Percentiles rank a stretch among this genome's conserved stretches.
These are phyloP conservation scores for Amphicarpaea edgeworthii DNA, from an alignment of 306 rosid genomes.

Conservation along the genomic window DNA sequence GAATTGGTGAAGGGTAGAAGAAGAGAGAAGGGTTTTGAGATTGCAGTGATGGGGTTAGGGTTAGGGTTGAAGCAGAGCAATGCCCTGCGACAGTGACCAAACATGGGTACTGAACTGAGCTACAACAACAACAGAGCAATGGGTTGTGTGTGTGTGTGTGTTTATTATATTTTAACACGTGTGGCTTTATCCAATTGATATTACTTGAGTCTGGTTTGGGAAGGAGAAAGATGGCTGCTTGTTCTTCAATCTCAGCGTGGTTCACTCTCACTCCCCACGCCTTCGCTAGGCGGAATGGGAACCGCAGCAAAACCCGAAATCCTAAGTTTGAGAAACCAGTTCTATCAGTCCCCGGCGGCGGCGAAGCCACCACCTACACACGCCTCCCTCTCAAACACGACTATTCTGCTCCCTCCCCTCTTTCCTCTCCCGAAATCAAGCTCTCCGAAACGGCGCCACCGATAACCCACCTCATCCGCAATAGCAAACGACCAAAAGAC, in stretches of 20 bases:
- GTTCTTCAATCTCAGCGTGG: constrained; percentile 52
- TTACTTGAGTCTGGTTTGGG: background rate
- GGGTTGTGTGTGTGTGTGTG: too few relatives aligned
- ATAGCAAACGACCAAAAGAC: constrained; percentile 10
- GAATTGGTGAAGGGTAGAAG: too few relatives aligned
- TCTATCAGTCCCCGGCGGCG: constrained; percentile 64
- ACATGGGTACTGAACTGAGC: too few relatives aligned
- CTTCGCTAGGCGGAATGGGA: constrained; percentile 54
- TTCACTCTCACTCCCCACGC: constrained; percentile 66
- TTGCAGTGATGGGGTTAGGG: too few relatives aligned
- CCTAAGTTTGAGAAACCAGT: constrained; percentile 43
- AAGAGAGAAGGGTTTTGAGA: too few relatives aligned
- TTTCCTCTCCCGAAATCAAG: constrained; percentile 63
- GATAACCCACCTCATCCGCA: constrained; percentile 32
- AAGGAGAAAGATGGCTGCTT: constrained; percentile 53
- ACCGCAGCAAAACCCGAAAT: constrained; percentile 7
- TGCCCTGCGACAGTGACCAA: too few relatives aligned
- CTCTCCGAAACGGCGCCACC: constrained; percentile 69
- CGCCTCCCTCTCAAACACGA: constrained; percentile 89
- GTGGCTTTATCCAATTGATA: too few relatives aligned
- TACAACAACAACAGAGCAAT: too few relatives aligned
- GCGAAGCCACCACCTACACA: constrained; percentile 85
- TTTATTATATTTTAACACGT: too few relatives aligned
- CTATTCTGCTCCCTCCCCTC: constrained; percentile 51
- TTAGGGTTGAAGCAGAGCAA: too few relatives aligned